Evolutionary conservation across 2,329 filamentous ascomycete species (phyloP), one percentile per base, ranked within the genome.

Genomic region (Ilyonectria sp.): DNA sequence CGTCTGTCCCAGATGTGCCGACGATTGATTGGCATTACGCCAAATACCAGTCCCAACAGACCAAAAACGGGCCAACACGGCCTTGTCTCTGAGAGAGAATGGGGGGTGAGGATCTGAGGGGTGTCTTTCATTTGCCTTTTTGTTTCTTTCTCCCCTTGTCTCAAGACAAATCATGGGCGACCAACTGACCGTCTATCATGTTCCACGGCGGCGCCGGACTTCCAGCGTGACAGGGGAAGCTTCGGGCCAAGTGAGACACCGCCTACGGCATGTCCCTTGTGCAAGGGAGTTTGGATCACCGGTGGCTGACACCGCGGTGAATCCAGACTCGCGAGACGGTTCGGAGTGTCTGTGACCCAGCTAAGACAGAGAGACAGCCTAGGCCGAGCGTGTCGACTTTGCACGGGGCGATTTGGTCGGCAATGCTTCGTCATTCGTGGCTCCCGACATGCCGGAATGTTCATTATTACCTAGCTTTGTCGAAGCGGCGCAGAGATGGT

Each of bases 11-110:
- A 49, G 57, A 55, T 44, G 35, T 21, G 43, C 35, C 21, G 49
- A 49, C 46, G 40, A 52, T 54, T 60, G 63, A 59, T 54, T 54
- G 49, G 29, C 62, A 65, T 60, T 58, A 55, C 55, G 55, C 56
- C 62, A 54, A 65, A 59, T 65, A 54, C 62, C 62, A 59, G 56
- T 60, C 50, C 21, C 40, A 56, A 60, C 62, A 43, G 63, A 50
- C 43, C 9, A 31, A 64, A 64, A 63, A 58, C 44, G 47, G 47
- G 33, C 56, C 17, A 65, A 49, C 29, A 21, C 29, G 57, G 57
- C 50, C 56, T 31, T 65, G 63, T 65, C 57, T 63, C 52, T 55
- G 23, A 21, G 21, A 56, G 19, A 43, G 40, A 26, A 26, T 15
- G 35, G 33, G 43, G 56, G 33, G 49, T 29, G 56, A 15, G 44